These are phyloP conservation scores for Starmerella stigmatis DNA, from an alignment of 805 yeast genomes.

Conservation along the genomic window DNA sequence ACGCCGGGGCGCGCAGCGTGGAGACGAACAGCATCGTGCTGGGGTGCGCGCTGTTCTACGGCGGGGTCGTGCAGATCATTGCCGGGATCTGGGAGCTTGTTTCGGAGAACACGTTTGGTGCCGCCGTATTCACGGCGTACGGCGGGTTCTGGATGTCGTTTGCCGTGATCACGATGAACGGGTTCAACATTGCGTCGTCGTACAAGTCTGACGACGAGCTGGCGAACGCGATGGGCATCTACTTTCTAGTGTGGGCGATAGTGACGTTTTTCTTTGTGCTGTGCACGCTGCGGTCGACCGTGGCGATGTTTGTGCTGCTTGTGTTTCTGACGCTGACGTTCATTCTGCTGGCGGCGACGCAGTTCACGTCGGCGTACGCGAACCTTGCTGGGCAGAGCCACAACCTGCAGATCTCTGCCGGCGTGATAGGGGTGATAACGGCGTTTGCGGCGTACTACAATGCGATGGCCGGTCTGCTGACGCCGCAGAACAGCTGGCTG, in stretches of 20 bases:
- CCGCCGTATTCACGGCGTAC: constrained; percentile 35
- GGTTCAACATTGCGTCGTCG: constrained; percentile 41
- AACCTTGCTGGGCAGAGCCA: constrained; percentile 26
- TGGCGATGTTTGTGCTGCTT: constrained; percentile 50
- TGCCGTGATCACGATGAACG: constrained; percentile 45
- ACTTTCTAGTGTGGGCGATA: constrained; percentile 50
- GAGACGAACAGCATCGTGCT: constrained; percentile 43
- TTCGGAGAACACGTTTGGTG: constrained; percentile 57
- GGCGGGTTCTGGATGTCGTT: constrained; percentile 61
- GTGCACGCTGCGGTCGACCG: constrained; percentile 54
- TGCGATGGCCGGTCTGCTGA: constrained; percentile 54
- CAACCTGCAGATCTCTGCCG: constrained; percentile 46
- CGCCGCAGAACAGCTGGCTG: constrained; percentile 48
- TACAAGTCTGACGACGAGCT: constrained; percentile 30
- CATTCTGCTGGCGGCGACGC: constrained; percentile 44
- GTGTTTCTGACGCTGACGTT: constrained; percentile 46
- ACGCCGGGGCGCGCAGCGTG: constrained; percentile 51
- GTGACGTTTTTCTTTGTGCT: constrained; percentile 46
- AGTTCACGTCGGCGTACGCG: constrained; percentile 32
- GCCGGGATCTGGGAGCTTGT: constrained; percentile 66
- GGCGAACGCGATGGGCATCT: constrained; percentile 48
- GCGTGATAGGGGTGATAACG: constrained; percentile 48
- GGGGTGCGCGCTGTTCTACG: constrained; percentile 53
- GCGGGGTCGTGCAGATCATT: constrained; percentile 49
- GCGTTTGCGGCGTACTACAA: constrained; percentile 52